phyloP scores from a whole-genome alignment of 2,329 filamentous ascomycete genomes.

The Aspergillus ochraceoroseus region DNA sequence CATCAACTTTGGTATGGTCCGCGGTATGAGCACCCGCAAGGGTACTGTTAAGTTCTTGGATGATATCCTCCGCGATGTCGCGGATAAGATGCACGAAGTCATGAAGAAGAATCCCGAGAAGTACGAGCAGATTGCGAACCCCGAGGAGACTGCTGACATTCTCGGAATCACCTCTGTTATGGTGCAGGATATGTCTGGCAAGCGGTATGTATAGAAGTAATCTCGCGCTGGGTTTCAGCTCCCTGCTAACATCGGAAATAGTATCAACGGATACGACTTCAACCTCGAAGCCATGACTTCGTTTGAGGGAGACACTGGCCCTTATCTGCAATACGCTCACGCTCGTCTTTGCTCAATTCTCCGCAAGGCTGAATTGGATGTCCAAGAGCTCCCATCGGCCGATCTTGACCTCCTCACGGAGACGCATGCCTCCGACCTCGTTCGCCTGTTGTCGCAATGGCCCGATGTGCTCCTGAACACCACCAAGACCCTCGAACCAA shows the following conservation, averaged over 20 bases:
- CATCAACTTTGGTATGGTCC: slow-evolving; percentile 63
- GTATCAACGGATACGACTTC: slow-evolving; percentile 61
- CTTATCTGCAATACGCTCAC: slow-evolving; percentile 62
- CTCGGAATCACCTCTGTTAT: slow-evolving; percentile 93
- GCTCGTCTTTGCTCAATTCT: slow-evolving; percentile 56
- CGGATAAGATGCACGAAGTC: slow-evolving; percentile 94
- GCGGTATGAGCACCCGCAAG: slow-evolving; percentile 61
- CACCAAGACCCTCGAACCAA: slow-evolving; percentile 61
- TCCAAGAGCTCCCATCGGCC: slow-evolving; percentile 49
- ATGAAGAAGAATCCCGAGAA: slow-evolving; percentile 89
- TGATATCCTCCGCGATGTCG: slow-evolving; percentile 71
- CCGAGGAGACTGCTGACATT: slow-evolving; percentile 73
- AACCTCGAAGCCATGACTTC: slow-evolving; percentile 62
- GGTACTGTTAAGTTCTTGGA: slow-evolving; percentile 69
- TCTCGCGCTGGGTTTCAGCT: background rate
- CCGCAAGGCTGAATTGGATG: slow-evolving; percentile 51
- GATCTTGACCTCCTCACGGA: slow-evolving; percentile 60
- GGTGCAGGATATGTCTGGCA: slow-evolving; percentile 97
- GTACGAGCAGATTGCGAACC: slow-evolving; percentile 83
- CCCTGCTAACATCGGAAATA: slow-evolving; percentile 23
- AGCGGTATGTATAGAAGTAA: slow-evolving; percentile 57
- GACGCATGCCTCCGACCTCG: slow-evolving; percentile 57
- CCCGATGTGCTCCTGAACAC: slow-evolving; percentile 62
- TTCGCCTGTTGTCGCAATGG: slow-evolving; percentile 59
- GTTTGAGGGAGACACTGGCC: slow-evolving; percentile 62